These are phyloP conservation scores for Pleurotus tuber-regium DNA, from an alignment of 768 basidiomycete species.

Conservation along the genomic window DNA sequence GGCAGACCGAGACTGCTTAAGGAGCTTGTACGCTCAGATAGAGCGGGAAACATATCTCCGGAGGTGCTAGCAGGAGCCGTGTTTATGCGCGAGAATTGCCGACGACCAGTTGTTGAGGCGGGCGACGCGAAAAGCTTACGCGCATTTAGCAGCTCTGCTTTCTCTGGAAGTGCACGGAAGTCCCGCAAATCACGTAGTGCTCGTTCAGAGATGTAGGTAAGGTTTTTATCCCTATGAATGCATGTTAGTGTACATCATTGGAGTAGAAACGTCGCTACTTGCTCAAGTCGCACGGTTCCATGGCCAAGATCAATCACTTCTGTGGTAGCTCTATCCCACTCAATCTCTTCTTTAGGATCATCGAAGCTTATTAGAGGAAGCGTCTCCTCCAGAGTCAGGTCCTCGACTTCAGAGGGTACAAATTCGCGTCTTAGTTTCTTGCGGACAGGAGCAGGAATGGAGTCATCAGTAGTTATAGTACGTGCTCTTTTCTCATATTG, in stretches of 20 bases:
- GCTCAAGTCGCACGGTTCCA: slow-evolving; percentile 58
- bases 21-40: slow-evolving; percentile 29
- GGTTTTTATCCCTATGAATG: slow-evolving; percentile 30
- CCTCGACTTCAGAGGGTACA: slow-evolving; percentile 10
- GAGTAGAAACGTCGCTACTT: slow-evolving; percentile 17
- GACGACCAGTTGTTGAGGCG: slow-evolving; percentile 12
- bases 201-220: slow-evolving; percentile 49
- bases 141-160: slow-evolving; percentile 23
- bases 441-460: slow-evolving; percentile 18
- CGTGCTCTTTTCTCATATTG: slow-evolving; percentile 36
- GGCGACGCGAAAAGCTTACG: slow-evolving; percentile 5
- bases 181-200: slow-evolving; percentile 45
- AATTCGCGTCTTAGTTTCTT: slow-evolving; percentile 5
- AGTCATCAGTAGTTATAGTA: slow-evolving; percentile 1
- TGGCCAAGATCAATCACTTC: slow-evolving; percentile 44
- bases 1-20: slow-evolving; percentile 36
- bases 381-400: not conserved
- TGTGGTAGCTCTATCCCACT: slow-evolving; percentile 49
- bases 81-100: slow-evolving; percentile 29
- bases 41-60: slow-evolving; percentile 19
- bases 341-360: slow-evolving; percentile 29
- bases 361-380: slow-evolving; percentile 14
- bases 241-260: slow-evolving; percentile 7
- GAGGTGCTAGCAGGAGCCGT: slow-evolving; percentile 31
- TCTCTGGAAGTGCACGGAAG: slow-evolving; percentile 42